Base-by-base conservation (phyloP, 2,329 filamentous ascomycete genomes). In the Cercospora janseana region DNA sequence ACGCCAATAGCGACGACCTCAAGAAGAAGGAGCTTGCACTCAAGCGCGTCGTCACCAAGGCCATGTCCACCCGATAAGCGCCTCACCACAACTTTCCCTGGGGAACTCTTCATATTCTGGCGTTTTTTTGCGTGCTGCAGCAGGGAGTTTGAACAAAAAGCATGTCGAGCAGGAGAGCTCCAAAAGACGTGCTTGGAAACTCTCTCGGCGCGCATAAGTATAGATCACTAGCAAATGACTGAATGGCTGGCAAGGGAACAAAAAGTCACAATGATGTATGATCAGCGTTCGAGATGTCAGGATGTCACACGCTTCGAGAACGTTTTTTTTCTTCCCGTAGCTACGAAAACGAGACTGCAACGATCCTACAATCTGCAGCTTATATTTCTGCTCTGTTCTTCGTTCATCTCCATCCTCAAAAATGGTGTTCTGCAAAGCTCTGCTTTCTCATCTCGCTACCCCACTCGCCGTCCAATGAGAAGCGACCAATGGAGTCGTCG, bases 11-110 rank as follows among this genome's bases (percentile, higher is more conserved):
- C 56, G 94, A 98, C 66, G 93, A 98, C 71, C 80, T 98, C 65
- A 97, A 95, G 88, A 97, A 97, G 89, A 95, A 96, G 86, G 93
- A 98, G 82, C 80, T 98, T 62, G 90, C 90, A 56, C 83, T 98
- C 60, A 98, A 97, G 89, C 83, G 93, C 69, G 83, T 95, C 64
- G 91, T 98, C 67, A 98, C 93, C 76, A 98, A 97, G 87, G 66
- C 66, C 59, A 68, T 69, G 66, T 66, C 65, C 45, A 69, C 66
- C 59, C 61, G 66, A 50, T 69, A 68, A 59, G 42, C 51, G 50
- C 29, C 29, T 52, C 31, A 23, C 49, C 47, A 54, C 41, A 49
- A 46, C 44, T 51, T 54, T 35, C n/a, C n/a, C 24, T 40, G 51
- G 42, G 34, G n/a, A n/a, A n/a, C n/a, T 56, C 51, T 51, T 56